Conservation (phyloP, 2,329 filamentous ascomycete genomes). For the Cytospora mali region DNA sequence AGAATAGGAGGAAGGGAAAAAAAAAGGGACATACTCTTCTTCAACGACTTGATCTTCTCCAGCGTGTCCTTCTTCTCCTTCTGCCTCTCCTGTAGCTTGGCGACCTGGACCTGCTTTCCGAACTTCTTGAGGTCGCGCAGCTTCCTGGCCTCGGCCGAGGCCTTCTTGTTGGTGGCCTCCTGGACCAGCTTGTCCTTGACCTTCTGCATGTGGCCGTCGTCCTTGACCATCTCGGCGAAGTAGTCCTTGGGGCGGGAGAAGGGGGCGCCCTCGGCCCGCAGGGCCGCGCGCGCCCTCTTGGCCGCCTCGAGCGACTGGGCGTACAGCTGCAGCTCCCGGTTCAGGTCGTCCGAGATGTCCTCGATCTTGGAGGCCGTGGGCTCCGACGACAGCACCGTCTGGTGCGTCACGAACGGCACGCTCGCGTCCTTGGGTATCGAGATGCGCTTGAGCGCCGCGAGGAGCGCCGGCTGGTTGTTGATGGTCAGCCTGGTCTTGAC, state of each 20-base stretch:
- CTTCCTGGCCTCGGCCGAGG: conserved; percentile 85
- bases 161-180: conserved; percentile 90
- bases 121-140: conserved; percentile 98
- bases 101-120: conserved; percentile 96
- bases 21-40: conserved; percentile 76
- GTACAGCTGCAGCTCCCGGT: conserved; percentile 92
- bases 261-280: conserved; percentile 80
- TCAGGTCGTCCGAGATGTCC: conserved; percentile 88
- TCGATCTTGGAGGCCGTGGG: conserved; percentile 68
- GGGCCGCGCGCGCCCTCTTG: conserved; percentile 68
- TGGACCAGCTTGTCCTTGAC: conserved; percentile 93
- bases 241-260: conserved; percentile 93
- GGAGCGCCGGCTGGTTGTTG: conserved; percentile 91
- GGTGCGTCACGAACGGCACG: conserved; percentile 81
- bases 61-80: conserved; percentile 91
- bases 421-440: conserved; percentile 66
- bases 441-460: conserved; percentile 78
- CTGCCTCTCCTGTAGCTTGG: conserved; percentile 90
- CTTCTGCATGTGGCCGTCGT: conserved; percentile 96
- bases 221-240: conserved; percentile 99
- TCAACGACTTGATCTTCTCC: conserved; percentile 92
- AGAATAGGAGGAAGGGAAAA: not conserved
- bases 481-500: conserved; percentile 93
- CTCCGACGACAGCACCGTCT: conserved; percentile 70
- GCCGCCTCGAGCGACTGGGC: conserved; percentile 83